Evolutionary conservation across 495 filamentous ascomycete genomes (phyloP).

Genomic region (Astrothelium macrocarpum): DNA sequence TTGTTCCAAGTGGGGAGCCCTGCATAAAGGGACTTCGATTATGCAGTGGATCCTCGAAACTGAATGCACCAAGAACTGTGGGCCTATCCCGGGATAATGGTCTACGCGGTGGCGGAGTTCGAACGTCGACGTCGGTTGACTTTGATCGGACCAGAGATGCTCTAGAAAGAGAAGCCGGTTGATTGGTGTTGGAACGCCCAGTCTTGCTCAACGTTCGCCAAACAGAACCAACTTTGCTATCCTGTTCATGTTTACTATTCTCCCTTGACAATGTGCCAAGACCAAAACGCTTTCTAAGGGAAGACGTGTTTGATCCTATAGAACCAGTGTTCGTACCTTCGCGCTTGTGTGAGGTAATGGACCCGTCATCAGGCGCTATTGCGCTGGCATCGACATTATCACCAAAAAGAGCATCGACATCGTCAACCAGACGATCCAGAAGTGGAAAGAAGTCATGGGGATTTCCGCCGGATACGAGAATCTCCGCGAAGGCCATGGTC

Average conservation of each 20-base stretch:
- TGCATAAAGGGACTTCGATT: conserved; percentile 41
- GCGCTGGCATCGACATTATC: conserved; percentile 37
- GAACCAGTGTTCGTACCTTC: conserved; percentile 44
- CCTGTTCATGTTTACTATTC: conserved; percentile 61
- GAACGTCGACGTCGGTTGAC: conserved; percentile 65
- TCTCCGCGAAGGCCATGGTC: conserved; percentile 82
- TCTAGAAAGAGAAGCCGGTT: conserved; percentile 50
- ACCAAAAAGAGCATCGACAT: conserved; percentile 80
- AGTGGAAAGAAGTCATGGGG: conserved; percentile 81
- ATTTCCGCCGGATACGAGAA: conserved; percentile 67
- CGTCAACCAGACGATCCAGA: conserved; percentile 84
- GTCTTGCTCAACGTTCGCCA: conserved; percentile 87
- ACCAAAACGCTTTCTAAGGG: conserved; percentile 72
- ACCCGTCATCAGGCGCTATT: conserved; percentile 31
- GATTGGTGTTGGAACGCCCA: conserved; percentile 42
- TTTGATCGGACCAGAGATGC: conserved; percentile 61
- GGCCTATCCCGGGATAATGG: conserved; percentile 39
- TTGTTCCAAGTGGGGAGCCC: conserved; percentile 32
- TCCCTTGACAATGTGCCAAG: conserved; percentile 65
- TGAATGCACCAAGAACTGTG: conserved; percentile 50
- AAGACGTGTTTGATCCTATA: conserved; percentile 65
- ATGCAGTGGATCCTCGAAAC: conserved; percentile 28
- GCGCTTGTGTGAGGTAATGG: conserved; percentile 41
- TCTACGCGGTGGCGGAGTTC: conserved; percentile 35
- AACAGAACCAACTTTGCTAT: conserved; percentile 64